Base-by-base conservation (phyloP, 129 eudicot species). In the Logfia minima region DNA sequence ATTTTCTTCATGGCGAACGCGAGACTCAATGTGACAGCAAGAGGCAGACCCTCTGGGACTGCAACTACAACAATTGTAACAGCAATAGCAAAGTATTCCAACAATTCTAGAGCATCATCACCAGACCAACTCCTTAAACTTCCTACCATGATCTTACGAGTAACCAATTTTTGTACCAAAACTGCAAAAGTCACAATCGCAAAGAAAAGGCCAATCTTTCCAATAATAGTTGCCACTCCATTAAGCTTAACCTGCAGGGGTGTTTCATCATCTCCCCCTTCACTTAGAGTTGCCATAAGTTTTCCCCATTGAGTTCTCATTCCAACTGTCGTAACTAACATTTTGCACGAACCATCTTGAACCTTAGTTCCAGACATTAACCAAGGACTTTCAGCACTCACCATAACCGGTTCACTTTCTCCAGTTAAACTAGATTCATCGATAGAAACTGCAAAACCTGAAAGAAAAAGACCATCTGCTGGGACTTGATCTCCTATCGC, bases 241-340 rank as follows among this genome's bases (percentile, higher is more conserved):
- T 93, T 93, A 41, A 93, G 84, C 70, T 93, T 93, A 41, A 93
- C 97, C 71, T 93, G 98, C 65, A 93, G 72, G 0, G 97, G 98
- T 32, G 98, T 93, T 82, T 93, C 98, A 55, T 93, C 97, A 66
- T 90, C 96, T 23, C 98, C 98, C 2, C 97, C 97, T 89, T 93
- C 98, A 58, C 96, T 93, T 4, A 93, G 84, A 24, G 98, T 93
- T 60, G 97, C 98, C 97, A 93, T 87, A 28, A 94, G 74, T 78
- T 94, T 94, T 4, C 99, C 99, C 99, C 99, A 94, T 77, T 89
- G 99, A n/a, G 99, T 94, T 66, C 97, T 84, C 99, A 94, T 91
- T 21, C 99, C 99, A 10, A 94, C 97, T 8, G 97, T 91, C 1
- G 97, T 91, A 41, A 91, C 86, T 16, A 94, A 66, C 99, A 94